phyloP scores from a whole-genome alignment of 306 rosid genomes.

The Lathyrus tuberosus region DNA sequence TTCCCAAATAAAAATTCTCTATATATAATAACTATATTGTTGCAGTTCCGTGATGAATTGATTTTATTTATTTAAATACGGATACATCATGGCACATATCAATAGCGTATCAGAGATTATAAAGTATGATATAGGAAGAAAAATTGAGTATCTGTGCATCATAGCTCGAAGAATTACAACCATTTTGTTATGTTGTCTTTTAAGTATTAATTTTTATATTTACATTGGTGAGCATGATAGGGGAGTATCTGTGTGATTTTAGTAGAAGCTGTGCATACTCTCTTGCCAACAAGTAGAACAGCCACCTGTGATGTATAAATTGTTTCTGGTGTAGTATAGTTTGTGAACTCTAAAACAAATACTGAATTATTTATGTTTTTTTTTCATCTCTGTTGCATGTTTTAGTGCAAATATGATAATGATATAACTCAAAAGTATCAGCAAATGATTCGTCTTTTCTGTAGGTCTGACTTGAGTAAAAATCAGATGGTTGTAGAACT shows the following conservation, averaged over 20 bases:
- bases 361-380: constrained; percentile 10
- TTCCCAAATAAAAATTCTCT: neutral
- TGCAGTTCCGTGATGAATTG: neutral
- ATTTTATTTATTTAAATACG: neutral
- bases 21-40: neutral
- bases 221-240: constrained; percentile 17
- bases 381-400: constrained; percentile 6
- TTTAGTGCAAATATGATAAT: neutral
- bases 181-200: neutral
- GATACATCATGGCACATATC: neutral
- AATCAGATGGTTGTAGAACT: constrained; percentile 81
- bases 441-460: constrained; percentile 40
- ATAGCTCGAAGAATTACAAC: constrained; percentile 9
- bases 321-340: neutral
- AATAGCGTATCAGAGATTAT: neutral
- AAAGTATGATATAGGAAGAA: neutral
- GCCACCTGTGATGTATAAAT: neutral
- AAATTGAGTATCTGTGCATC: neutral
- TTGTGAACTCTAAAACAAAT: neutral
- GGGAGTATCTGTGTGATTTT: constrained; percentile 15
- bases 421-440: neutral
- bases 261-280: neutral
- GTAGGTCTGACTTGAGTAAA: constrained; percentile 79
- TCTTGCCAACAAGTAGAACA: neutral
- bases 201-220: neutral